Evolutionary conservation across 2,329 filamentous ascomycete species (phyloP).

Genomic region (Emmonsia crescens): DNA sequence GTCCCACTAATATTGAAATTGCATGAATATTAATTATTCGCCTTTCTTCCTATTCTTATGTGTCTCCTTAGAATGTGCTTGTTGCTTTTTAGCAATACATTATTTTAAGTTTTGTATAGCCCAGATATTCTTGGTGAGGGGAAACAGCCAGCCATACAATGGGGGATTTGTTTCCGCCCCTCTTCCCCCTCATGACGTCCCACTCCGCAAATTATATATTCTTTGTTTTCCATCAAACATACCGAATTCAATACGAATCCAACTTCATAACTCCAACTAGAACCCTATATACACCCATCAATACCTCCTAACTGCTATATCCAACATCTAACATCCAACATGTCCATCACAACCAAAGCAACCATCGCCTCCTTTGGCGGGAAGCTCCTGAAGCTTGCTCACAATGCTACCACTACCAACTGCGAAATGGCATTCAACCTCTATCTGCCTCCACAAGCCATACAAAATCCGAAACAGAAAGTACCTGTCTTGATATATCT

Average conservation of each 20-base stretch:
- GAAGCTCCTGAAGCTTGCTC: slow-evolving; percentile 86
- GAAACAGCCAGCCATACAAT: background rate
- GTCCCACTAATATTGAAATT: background rate
- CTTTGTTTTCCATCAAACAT: background rate
- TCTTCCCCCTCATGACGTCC: background rate
- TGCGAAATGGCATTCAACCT: slow-evolving; percentile 91
- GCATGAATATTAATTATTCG: background rate
- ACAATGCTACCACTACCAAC: slow-evolving; percentile 65
- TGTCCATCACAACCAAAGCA: slow-evolving; percentile 82
- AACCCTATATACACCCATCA: background rate
- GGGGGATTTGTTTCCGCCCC: background rate
- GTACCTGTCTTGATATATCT: slow-evolving; percentile 87
- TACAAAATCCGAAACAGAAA: slow-evolving; percentile 42
- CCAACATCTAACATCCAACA: slow-evolving; percentile 25
- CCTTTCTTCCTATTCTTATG: background rate
- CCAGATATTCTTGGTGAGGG: background rate
- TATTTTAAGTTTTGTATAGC: no score
- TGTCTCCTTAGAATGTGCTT: background rate
- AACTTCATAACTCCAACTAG: background rate
- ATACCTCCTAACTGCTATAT: slow-evolving; percentile 2
- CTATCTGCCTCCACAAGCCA: slow-evolving; percentile 69
- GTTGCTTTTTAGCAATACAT: no score
- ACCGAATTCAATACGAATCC: background rate
- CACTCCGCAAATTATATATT: background rate
- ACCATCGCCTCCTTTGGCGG: slow-evolving; percentile 88